Percentiles rank a stretch among this genome's conserved stretches.
Conservation (phyloP, 208 protist genomes). For the Acanthamoeba royreba region DNA sequence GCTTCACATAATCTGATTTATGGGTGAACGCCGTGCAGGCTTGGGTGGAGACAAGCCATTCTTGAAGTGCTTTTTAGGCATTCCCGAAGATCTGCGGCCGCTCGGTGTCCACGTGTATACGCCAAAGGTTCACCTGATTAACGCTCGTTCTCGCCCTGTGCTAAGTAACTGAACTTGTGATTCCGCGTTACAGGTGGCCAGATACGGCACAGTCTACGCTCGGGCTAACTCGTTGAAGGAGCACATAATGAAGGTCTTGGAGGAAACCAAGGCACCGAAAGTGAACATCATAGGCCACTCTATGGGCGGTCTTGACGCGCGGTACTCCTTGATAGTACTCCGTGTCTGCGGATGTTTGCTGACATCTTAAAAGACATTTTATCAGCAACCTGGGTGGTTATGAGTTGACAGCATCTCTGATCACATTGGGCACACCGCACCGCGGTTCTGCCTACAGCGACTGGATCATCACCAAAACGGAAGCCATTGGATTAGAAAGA, state of each 20-base stretch:
- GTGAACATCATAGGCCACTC: neutral
- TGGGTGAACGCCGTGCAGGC: no score
- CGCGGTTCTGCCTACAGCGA: neutral
- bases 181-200: no score
- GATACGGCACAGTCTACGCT: neutral
- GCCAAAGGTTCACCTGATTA: no score
- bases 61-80: neutral
- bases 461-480: neutral
- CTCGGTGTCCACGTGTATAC: neutral
- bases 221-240: neutral
- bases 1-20: no score
- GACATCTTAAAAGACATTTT: neutral
- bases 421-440: neutral
- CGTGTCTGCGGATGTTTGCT: neutral
- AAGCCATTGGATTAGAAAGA: neutral
- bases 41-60: neutral
- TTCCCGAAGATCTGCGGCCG: neutral
- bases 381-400: neutral
- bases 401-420: neutral
- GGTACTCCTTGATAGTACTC: neutral
- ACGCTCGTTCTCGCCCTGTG: no score
- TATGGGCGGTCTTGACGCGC: neutral
- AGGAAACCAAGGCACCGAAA: neutral
- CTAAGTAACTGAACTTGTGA: no score
- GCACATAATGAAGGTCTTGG: neutral